These are phyloP conservation scores for Populus euphratica DNA, from an alignment of 345 rosid species.

Conservation along the genomic window DNA sequence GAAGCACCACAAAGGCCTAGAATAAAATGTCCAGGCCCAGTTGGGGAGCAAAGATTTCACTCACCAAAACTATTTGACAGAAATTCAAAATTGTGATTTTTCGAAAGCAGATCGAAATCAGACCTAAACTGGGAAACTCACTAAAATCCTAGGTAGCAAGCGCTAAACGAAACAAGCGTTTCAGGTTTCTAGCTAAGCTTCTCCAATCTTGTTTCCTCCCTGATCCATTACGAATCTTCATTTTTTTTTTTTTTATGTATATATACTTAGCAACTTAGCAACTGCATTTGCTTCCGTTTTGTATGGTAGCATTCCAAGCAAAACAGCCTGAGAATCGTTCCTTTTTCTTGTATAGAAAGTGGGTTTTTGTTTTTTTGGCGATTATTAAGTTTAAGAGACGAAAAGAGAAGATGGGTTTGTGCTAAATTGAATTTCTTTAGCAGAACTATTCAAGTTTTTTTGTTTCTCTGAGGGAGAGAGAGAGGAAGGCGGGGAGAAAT, in stretches of 20 bases:
- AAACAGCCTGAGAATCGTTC: not conserved
- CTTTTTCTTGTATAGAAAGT: not conserved
- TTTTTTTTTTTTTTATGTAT: no score
- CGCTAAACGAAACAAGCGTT: not conserved
- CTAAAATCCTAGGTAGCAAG: not conserved
- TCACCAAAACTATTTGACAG: not conserved
- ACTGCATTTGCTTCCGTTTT: no score
- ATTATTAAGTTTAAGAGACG: not conserved
- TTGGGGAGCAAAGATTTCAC: not conserved
- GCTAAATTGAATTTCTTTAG: not conserved
- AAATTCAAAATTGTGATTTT: not conserved
- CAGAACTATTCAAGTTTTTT: not conserved
- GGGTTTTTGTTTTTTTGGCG: not conserved
- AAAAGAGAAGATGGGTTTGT: not conserved
- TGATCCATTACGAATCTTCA: no score
- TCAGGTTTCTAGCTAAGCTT: not conserved
- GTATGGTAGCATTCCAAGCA: no score
- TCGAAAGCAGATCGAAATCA: not conserved
- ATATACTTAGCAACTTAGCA: no score
- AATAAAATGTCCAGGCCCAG: not conserved
- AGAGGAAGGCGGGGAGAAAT: conserved; percentile 5
- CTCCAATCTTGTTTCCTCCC: no score
- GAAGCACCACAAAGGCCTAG: not conserved
- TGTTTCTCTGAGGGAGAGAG: not conserved
- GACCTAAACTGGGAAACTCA: not conserved